Conservation (phyloP, 148 eudicot genomes). For the Chenopodium suecicum region DNA sequence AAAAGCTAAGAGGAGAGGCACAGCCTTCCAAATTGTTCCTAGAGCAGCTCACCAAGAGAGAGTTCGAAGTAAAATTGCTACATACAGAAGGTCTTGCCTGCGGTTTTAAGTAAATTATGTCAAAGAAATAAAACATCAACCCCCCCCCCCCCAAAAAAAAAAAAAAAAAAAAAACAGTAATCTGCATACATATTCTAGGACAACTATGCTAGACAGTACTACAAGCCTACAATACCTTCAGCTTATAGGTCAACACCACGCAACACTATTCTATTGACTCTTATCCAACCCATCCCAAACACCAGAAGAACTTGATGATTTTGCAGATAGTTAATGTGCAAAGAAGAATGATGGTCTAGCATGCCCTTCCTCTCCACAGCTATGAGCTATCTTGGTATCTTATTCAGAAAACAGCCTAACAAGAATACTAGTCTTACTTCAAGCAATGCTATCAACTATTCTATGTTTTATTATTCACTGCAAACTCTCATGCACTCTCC, state of each 20-base stretch:
- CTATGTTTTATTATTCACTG: neutral
- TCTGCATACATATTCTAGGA: neutral
- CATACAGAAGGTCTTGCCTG: too few relatives aligned
- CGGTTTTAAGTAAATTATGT: too few relatives aligned
- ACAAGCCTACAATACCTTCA: neutral
- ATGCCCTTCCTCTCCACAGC: neutral
- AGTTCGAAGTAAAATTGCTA: too few relatives aligned
- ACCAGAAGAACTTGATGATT: neutral
- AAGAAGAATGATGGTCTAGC: neutral
- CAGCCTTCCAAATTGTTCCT: too few relatives aligned
- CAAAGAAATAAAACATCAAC: too few relatives aligned
- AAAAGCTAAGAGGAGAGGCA: too few relatives aligned
- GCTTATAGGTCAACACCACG: neutral
- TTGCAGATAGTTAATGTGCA: neutral
- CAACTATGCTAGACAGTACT: neutral
- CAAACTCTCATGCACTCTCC: neutral
- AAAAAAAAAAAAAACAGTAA: neutral
- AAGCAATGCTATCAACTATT: neutral
- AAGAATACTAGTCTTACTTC: neutral
- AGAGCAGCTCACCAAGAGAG: too few relatives aligned
- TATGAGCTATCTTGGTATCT: neutral
- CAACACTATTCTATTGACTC: neutral
- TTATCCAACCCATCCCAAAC: neutral
- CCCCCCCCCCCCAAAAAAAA: too few relatives aligned
- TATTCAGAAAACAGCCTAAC: neutral